Conservation (phyloP, 2,329 filamentous ascomycete species). For the Ambrosiella beaveri region DNA sequence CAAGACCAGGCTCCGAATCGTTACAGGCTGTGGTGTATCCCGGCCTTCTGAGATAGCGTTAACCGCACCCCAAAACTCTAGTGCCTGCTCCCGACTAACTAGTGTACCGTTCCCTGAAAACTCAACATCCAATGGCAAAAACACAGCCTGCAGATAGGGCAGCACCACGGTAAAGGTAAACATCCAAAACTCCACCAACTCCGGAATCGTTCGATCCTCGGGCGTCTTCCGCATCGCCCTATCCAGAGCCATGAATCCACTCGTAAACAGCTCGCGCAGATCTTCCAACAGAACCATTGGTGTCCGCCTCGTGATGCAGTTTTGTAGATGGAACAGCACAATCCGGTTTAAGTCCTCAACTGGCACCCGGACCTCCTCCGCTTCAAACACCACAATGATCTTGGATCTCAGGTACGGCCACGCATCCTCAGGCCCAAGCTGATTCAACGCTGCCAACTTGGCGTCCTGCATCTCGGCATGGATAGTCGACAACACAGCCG, state of each 20-base stretch:
- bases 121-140: constrained; percentile 81
- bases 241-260: constrained; percentile 74
- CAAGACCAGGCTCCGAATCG: constrained; percentile 77
- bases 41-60: constrained; percentile 9
- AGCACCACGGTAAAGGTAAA: constrained; percentile 80
- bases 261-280: constrained; percentile 54
- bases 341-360: constrained; percentile 72
- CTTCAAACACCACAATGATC: constrained; percentile 62
- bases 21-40: constrained; percentile 19
- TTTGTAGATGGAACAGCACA: constrained; percentile 62
- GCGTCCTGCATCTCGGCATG: constrained; percentile 10
- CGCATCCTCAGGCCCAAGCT: constrained; percentile 46
- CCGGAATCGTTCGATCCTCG: constrained; percentile 77
- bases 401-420: constrained; percentile 68
- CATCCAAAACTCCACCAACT: constrained; percentile 85
- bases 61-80: constrained; percentile 77
- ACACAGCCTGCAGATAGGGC: constrained; percentile 89
- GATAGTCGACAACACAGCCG: constrained; percentile 7
- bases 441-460: constrained; percentile 4
- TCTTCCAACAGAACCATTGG: constrained; percentile 60
- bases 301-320: constrained; percentile 56
- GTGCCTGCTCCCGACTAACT: constrained; percentile 60
- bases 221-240: constrained; percentile 61
- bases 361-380: constrained; percentile 61
- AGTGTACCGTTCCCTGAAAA: constrained; percentile 72